Conservation (phyloP, 2,329 filamentous ascomycete species). For the Zarea fungicola region DNA sequence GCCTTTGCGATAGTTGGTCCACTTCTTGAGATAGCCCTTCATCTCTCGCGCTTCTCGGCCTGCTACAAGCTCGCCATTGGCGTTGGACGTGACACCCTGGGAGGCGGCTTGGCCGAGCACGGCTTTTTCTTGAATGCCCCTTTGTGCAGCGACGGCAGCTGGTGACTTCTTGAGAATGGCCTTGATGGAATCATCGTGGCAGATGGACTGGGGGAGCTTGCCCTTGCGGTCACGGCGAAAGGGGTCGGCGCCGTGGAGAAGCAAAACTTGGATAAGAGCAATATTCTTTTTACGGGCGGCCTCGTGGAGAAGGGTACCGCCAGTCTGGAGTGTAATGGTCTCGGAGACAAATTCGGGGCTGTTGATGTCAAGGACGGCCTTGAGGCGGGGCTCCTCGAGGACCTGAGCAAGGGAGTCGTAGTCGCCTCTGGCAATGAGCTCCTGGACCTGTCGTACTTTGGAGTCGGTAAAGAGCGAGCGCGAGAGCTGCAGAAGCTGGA, state of each 20-base stretch:
- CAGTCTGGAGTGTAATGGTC: conserved; percentile 66
- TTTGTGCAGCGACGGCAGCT: conserved; percentile 87
- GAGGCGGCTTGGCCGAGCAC: conserved; percentile 72
- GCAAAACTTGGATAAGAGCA: conserved; percentile 79
- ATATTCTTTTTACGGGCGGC: conserved; percentile 79
- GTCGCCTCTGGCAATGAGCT: conserved; percentile 64
- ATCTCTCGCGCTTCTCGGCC: conserved; percentile 90
- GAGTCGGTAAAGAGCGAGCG: conserved; percentile 84
- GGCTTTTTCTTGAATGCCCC: conserved; percentile 94
- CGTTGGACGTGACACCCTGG: conserved; percentile 47
- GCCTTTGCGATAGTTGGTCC: conserved; percentile 97
- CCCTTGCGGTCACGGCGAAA: conserved; percentile 93
- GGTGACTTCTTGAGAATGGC: conserved; percentile 91
- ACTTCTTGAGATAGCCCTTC: conserved; percentile 98
- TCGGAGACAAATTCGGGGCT: conserved; percentile 84
- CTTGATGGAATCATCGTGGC: conserved; percentile 85
- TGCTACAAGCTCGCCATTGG: conserved; percentile 56
- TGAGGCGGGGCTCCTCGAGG: conserved; percentile 77
- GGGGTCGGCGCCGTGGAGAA: conserved; percentile 92
- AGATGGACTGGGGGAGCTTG: conserved; percentile 92
- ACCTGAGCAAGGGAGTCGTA: conserved; percentile 75
- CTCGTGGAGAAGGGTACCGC: conserved; percentile 91
- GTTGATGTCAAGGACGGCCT: conserved; percentile 87
- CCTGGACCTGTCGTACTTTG: conserved; percentile 79
- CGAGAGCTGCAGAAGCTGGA: conserved; percentile 87